A percentile compares a stretch with the other conserved stretches of the same genome.
These are phyloP conservation scores for Colletotrichum incanum DNA, from an alignment of 2,329 filamentous ascomycete genomes.

Conservation along the genomic window DNA sequence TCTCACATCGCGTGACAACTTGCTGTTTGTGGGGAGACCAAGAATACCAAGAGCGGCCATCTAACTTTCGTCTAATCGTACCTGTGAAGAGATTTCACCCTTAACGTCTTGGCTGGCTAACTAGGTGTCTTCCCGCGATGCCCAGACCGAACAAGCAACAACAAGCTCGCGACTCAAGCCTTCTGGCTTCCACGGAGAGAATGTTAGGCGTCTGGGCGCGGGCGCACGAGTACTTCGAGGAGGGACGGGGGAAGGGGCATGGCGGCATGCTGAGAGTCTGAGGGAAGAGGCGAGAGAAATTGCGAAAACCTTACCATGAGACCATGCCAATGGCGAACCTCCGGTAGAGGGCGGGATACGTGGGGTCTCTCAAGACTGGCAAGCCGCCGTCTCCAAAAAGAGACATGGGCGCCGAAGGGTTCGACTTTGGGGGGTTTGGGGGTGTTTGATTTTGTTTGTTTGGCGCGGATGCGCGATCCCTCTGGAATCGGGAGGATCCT, in stretches of 20 bases:
- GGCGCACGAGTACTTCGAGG: neutral
- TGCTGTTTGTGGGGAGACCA: constrained; percentile 33
- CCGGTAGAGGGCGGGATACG: neutral
- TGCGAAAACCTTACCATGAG: neutral
- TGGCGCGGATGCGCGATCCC: constrained; percentile 23
- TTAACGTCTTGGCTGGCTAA: neutral
- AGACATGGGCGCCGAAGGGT: constrained; percentile 7
- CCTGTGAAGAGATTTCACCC: neutral
- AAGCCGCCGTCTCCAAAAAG: constrained; percentile 6
- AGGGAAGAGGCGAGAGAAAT: neutral
- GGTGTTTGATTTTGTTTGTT: constrained; percentile 22
- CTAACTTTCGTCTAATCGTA: neutral
- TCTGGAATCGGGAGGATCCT: constrained; percentile 25
- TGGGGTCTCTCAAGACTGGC: neutral
- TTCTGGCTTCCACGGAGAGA: neutral
- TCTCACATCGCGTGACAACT: constrained; percentile 31
- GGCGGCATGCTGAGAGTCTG: neutral
- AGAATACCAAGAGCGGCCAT: constrained; percentile 26
- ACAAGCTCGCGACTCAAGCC: constrained; percentile 28
- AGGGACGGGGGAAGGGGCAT: neutral
- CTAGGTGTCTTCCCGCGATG: constrained; percentile 18
- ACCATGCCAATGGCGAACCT: constrained; percentile 18
- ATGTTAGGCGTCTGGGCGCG: constrained; percentile 7
- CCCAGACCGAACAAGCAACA: constrained; percentile 33
- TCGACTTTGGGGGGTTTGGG: neutral